A percentile compares a stretch with the other conserved stretches of the same genome.
phyloP scores from a whole-genome alignment of 2,329 filamentous ascomycete genomes.

The Aspergillus novofumigatus region DNA sequence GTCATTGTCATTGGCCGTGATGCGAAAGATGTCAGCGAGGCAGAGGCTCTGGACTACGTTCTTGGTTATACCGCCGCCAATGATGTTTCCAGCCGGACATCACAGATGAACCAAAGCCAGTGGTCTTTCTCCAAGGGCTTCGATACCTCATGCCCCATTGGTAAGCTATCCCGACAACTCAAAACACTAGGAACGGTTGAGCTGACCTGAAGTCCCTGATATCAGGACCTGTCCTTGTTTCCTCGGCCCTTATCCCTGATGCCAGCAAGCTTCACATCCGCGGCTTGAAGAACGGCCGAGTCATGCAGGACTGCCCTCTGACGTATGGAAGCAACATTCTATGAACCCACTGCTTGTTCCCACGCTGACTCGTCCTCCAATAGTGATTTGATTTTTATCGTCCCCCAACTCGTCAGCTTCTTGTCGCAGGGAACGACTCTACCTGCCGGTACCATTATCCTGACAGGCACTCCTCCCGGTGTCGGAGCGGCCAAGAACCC shows the following conservation, averaged over 20 bases:
- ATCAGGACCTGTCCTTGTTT: slow-evolving; percentile 49
- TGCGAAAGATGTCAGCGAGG: slow-evolving; percentile 53
- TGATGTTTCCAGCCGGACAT: slow-evolving; percentile 58
- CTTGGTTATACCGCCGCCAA: slow-evolving; percentile 62
- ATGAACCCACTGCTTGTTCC: neutral
- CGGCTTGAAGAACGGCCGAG: slow-evolving; percentile 47
- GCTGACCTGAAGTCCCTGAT: neutral
- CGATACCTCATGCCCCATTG: slow-evolving; percentile 53
- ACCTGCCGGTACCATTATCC: slow-evolving; percentile 39
- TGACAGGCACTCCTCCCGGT: slow-evolving; percentile 43
- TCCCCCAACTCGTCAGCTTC: slow-evolving; percentile 43
- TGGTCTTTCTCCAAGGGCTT: slow-evolving; percentile 60
- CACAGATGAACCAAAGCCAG: slow-evolving; percentile 52
- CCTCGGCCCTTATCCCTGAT: slow-evolving; percentile 29
- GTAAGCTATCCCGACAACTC: slow-evolving; percentile 17
- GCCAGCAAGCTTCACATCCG: slow-evolving; percentile 31
- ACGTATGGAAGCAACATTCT: slow-evolving; percentile 27
- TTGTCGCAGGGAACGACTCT: slow-evolving; percentile 41
- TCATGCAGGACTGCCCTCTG: slow-evolving; percentile 47
- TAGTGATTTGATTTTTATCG: slow-evolving; percentile 53
- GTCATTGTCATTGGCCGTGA: slow-evolving; percentile 53
- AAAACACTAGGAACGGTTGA: neutral
- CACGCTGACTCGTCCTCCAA: slow-evolving; percentile 5
- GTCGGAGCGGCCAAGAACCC: slow-evolving; percentile 39
- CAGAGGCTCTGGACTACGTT: slow-evolving; percentile 56